These are phyloP conservation scores for Syncephalastrum contaminatum DNA, from an alignment of 371 early-diverging fungal genomes.

Conservation along the genomic window DNA sequence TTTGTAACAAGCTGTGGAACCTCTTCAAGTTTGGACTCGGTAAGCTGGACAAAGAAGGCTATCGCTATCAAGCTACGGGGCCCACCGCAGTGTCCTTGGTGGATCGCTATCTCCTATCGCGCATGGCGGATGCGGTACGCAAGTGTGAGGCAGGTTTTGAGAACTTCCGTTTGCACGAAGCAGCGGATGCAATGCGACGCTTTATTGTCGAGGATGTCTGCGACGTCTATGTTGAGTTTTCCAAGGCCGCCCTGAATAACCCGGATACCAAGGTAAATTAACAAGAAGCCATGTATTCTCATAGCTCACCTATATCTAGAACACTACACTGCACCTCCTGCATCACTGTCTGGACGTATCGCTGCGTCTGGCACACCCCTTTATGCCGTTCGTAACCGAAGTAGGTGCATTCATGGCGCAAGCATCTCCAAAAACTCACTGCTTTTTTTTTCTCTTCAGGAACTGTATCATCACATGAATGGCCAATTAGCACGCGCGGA, in stretches of 20 bases:
- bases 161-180: conserved; percentile 77
- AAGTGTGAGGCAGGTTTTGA: conserved; percentile 69
- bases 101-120: conserved; percentile 84
- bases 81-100: conserved; percentile 57
- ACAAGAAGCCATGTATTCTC: conserved; percentile 21
- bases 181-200: conserved; percentile 81
- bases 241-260: conserved; percentile 60
- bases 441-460: conserved; percentile 27
- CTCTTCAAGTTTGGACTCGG: conserved; percentile 76
- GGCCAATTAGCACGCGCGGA: conserved; percentile 15
- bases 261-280: conserved; percentile 27
- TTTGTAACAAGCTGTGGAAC: conserved; percentile 99
- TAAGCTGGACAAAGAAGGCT: conserved; percentile 42
- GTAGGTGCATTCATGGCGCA: conserved; percentile 56
- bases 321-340: conserved; percentile 46
- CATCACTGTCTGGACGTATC: conserved; percentile 83
- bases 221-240: conserved; percentile 93
- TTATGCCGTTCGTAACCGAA: conserved; percentile 99
- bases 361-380: conserved; percentile 90
- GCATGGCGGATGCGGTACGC: conserved; percentile 72
- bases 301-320: conserved; percentile 13
- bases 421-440: neutral
- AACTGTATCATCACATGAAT: conserved; percentile 61
- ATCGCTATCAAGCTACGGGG: conserved; percentile 1
- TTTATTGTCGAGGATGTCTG: conserved; percentile 95